Base-by-base conservation (phyloP, 2,329 filamentous ascomycete genomes). In the Eurotiales sp. region DNA sequence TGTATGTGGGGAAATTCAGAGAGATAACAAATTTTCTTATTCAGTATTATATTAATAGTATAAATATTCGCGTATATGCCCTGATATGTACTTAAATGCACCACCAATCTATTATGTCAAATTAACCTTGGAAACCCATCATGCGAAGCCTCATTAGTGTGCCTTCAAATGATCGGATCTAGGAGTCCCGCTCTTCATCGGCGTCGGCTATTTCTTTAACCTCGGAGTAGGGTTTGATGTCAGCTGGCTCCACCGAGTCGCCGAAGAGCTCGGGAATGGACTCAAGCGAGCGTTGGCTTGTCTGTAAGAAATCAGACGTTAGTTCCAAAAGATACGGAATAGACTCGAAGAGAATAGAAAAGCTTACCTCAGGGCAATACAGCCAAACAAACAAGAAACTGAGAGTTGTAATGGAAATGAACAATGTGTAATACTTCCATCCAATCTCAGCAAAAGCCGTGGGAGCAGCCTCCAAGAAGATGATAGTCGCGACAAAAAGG, bases 371-470 rank as follows among this genome's bases (percentile, higher is more conserved):
- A 27, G 45, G 45, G 19, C 45, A 47, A 15, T 14, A 47, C 15
- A 47, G 15, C 44, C 44, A 46, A 27, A 46, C 44, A 27, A 46
- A 36, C 6, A 36, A 46, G 23, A 46, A 46, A 23, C 44, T 46
- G 7, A 37, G 11, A 6, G 23, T 34, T 7, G 44, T 46, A n/a
- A 40, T 36, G 10, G 48, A 22, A 25, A 59, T 17, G 15, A 29
- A 37, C 36, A 45, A 17, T 43, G 25, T 27, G 37, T 42, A 46
- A 27, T 46, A 46, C 22, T 46, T 46, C 44, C 58, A 55, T 36
- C 19, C 41, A 46, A 51, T 48, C 47, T 32, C 43, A 12, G 44
- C 44, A 46, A 46, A 46, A 2, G 63, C 55, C 8, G 66, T 61
- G 1, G 58, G 53, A 3, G 56, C 54, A 10, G 51, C 40, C 45